Evolutionary conservation across 73 alveolate genomes (phyloP), one percentile per base, ranked within the genome.

Genomic region (Uronychia binucleata): DNA sequence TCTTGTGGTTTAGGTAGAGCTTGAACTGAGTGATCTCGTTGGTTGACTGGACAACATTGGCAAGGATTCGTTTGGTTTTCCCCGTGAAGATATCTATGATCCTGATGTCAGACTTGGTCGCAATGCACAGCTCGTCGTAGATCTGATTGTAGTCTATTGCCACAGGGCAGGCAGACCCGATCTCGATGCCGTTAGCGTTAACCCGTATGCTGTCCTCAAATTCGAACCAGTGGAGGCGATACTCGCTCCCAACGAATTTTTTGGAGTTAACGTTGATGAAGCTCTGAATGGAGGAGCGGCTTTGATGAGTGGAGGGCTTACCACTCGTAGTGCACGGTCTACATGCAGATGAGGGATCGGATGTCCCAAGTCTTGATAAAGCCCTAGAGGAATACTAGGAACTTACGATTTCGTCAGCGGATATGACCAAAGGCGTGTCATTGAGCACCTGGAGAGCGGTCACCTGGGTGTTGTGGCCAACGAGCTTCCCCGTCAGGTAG

Each of bases 291-390:
- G 94, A 82, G 25, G 88, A 78, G 32, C 83, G 75, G 80, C 94
- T n/a, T n/a, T n/a, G n/a, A n/a, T n/a, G n/a, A n/a, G n/a, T n/a
- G n/a, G n/a, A n/a, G n/a, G n/a, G n/a, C n/a, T n/a, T n/a, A n/a
- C n/a, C n/a, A 79, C 31, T 88, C 94, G 77, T 74, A 88, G 46
- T 88, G 94, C 28, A 88, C 30, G 13, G 94, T 88, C 35, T 88
- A 74, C 1, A 88, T 59, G 59, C 94, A 88, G 1, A 78, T 27
- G 34, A 78, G 13, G n/a, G 57, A 77, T 77, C 94, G 33, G 57
- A 88, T 88, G 77, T 88, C 94, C 94, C 94, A 88, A 33, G 94
- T 88, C 57, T 88, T 88, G 33, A 88, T 60, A 59, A 88, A 88
- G 13, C 94, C 94, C n/a, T n/a, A n/a, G n/a, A 67, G 33, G 29